Conservation (phyloP, 2,329 filamentous ascomycete genomes). For the Domatiomyces catenatus region DNA sequence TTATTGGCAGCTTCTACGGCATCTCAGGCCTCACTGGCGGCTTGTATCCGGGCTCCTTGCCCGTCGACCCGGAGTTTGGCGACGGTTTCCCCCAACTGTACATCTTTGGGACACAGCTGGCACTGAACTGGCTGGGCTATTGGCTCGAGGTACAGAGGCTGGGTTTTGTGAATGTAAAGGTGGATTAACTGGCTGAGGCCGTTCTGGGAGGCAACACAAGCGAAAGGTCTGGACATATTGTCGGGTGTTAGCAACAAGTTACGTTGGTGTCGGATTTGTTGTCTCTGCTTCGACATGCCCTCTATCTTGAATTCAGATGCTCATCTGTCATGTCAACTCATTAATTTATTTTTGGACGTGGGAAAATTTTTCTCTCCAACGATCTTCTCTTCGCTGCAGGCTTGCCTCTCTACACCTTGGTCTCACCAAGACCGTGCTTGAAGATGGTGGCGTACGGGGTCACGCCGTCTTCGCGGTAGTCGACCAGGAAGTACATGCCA, state of each 20-base stretch:
- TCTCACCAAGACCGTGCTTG: slow-evolving; percentile 82
- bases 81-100: slow-evolving; percentile 24
- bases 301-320: not conserved
- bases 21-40: slow-evolving; percentile 26
- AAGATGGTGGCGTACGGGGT: slow-evolving; percentile 83
- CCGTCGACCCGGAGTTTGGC: slow-evolving; percentile 33
- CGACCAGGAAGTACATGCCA: slow-evolving; percentile 56
- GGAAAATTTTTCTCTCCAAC: not conserved
- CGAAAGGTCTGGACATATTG: too few species aligned
- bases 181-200: too few species aligned
- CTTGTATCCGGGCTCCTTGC: slow-evolving; percentile 32
- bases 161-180: not conserved
- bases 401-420: slow-evolving; percentile 60
- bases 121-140: slow-evolving; percentile 14
- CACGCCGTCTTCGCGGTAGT: slow-evolving; percentile 82
- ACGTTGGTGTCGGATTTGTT: too few species aligned
- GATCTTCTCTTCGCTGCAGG: not conserved
- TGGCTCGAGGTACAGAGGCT: slow-evolving; percentile 10
- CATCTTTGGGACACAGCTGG: slow-evolving; percentile 8
- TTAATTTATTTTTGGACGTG: too few species aligned
- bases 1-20: slow-evolving; percentile 1
- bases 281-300: not conserved
- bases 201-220: not conserved
- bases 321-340: not conserved
- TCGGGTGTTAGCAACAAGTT: too few species aligned